Evolutionary conservation across 495 filamentous ascomycete genomes (phyloP), one percentile per base, ranked within the genome.

Genomic region (Aspergillus nanangensis): DNA sequence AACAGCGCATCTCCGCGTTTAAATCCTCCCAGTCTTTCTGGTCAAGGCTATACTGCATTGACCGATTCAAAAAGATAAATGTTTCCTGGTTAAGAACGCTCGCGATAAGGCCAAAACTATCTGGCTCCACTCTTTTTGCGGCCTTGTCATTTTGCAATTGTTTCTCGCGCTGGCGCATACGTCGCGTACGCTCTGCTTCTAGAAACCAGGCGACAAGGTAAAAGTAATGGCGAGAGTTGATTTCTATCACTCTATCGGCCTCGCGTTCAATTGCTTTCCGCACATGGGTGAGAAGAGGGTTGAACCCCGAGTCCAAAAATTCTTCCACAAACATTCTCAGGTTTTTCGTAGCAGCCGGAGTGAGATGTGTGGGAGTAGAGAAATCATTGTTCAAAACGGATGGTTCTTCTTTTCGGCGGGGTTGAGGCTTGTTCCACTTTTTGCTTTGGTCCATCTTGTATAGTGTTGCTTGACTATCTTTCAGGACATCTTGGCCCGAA

Each of bases 121-220:
- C 82, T 3, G 86, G 74, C 31, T 89, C 88, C 3, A 73, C 53
- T 36, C 72, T 70, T 32, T 70, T 70, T 1, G 39, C 42, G 17
- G 57, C 52, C 47, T 74, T 70, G 24, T 47, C 63, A 21, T 58
- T 61, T 40, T 66, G 53, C 0, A 63, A 42, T 4, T 49, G 56
- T 43, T 70, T 63, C 15, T 70, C 61, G 39, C 74, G 74, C 38
- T 76, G 76, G 4, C 66, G 69, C 41, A 74, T 76, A 41, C 88
- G 80, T 11, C 94, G 81, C 35, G 79, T 75, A 36, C 87, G 80
- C 57, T 99, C 93, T 2, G 92, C 93, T 58, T 87, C 79, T 8
- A 99, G 76, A 59, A 99, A 96, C 94, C 94, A 99, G 8, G 87
- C 80, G 22, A 95, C 81, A 0, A 95, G 76, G 55, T 94, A 97